These are phyloP conservation scores for Lactarius tabidus DNA, from an alignment of 768 basidiomycete species.

Conservation along the genomic window DNA sequence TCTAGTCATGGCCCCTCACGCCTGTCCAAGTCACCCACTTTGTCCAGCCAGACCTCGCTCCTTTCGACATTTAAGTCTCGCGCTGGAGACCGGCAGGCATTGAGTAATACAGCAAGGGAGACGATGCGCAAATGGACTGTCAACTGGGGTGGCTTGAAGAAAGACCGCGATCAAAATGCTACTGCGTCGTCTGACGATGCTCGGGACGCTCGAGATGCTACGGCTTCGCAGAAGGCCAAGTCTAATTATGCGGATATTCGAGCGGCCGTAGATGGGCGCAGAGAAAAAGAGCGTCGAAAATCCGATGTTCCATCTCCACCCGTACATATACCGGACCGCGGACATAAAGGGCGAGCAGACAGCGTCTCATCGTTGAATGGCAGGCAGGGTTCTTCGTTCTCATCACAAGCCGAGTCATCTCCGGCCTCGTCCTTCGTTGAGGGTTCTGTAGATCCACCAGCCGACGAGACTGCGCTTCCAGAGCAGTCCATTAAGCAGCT, in stretches of 20 bases:
- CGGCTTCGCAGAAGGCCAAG: constrained; percentile 29
- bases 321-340: constrained; percentile 34
- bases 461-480: constrained; percentile 1
- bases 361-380: constrained; percentile 29
- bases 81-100: constrained; percentile 76
- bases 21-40: constrained; percentile 3
- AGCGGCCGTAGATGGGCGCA: constrained; percentile 69
- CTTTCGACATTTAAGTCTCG: constrained; percentile 76
- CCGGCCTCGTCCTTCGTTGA: constrained; percentile 27
- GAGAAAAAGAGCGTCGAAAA: constrained; percentile 34
- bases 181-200: constrained; percentile 23
- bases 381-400: constrained; percentile 27
- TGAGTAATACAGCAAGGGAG: constrained; percentile 82
- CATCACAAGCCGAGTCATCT: constrained; percentile 31
- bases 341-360: constrained; percentile 29
- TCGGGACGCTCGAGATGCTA: constrained; percentile 15
- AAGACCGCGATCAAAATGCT: constrained; percentile 37
- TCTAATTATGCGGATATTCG: constrained; percentile 71
- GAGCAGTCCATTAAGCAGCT: not conserved
- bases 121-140: constrained; percentile 90
- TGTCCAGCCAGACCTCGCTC: constrained; percentile 33
- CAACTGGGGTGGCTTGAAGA: constrained; percentile 67
- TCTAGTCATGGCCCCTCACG: not conserved
- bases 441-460: not conserved
- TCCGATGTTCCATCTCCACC: constrained; percentile 31